A percentile compares a stretch with the other conserved stretches of the same genome.
These are phyloP conservation scores for Rhododendron henanense DNA, from an alignment of 148 eudicot genomes.

Conservation along the genomic window DNA sequence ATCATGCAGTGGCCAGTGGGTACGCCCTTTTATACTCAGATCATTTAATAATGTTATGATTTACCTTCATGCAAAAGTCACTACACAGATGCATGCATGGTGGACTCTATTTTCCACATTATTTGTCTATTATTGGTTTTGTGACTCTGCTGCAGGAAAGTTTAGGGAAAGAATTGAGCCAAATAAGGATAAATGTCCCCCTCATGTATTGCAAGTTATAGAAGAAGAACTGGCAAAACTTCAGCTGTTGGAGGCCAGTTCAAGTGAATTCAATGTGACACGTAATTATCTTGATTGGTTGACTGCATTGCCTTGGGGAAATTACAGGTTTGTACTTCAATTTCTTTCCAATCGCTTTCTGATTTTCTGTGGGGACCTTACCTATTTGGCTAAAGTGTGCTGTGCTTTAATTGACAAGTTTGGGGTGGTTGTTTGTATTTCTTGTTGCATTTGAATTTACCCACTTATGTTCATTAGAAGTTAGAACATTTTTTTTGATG, in stretches of 20 bases:
- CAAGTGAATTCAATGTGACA: conserved; percentile 97
- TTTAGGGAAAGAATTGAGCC: conserved; percentile 92
- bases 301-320: conserved; percentile 98
- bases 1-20: neutral
- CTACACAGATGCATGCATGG: neutral
- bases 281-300: conserved; percentile 99
- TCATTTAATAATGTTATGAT: neutral
- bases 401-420: neutral
- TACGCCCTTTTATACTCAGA: neutral
- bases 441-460: neutral
- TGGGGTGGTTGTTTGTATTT: neutral
- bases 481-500: neutral
- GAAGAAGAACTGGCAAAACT: conserved; percentile 96
- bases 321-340: conserved; percentile 64
- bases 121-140: neutral
- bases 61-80: neutral
- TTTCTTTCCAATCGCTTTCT: neutral
- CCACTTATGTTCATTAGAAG: neutral
- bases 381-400: neutral
- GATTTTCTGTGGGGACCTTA: neutral
- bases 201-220: conserved; percentile 95
- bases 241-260: conserved; percentile 94
- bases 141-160: conserved; percentile 57
- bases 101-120: neutral
- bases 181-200: conserved; percentile 79